Conservation (phyloP, 805 yeast genomes). For the Blastobotrys chiropterorum region DNA sequence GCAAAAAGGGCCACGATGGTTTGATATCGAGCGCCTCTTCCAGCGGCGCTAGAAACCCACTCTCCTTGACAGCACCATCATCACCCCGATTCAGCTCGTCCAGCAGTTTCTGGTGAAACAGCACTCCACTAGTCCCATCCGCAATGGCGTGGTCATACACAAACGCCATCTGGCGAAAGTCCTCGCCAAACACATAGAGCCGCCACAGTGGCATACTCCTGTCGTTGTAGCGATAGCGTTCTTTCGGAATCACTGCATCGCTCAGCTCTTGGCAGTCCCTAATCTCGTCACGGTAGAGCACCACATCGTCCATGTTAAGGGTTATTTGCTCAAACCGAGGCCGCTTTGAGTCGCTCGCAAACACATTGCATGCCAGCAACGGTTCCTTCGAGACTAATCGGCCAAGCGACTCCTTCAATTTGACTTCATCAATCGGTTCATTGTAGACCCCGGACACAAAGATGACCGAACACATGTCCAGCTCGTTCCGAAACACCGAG, state of each 20-base stretch:
- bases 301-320: conserved; percentile 11
- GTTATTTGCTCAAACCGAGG: conserved; percentile 5
- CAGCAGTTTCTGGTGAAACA: conserved; percentile 15
- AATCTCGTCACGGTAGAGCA: no score
- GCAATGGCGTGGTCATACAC: conserved; percentile 20
- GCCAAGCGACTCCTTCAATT: conserved; percentile 12
- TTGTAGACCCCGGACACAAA: conserved; percentile 14
- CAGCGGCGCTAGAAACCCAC: not conserved
- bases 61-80: not conserved
- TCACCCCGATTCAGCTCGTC: conserved; percentile 1
- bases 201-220: conserved; percentile 23
- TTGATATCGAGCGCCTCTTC: not conserved
- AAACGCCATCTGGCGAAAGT: conserved; percentile 10
- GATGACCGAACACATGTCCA: conserved; percentile 12
- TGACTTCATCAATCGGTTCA: conserved; percentile 1
- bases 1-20: conserved; percentile 8
- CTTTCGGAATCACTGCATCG: no score
- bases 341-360: not conserved
- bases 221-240: no score
- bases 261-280: no score
- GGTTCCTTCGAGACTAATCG: conserved; percentile 8
- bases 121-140: conserved; percentile 23
- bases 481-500: conserved; percentile 12
- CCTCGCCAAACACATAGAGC: conserved; percentile 11
- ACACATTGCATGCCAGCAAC: conserved; percentile 7